These are phyloP conservation scores for Discostella pseudostelligera DNA, from an alignment of 108 stramenopile genomes.

Conservation along the genomic window DNA sequence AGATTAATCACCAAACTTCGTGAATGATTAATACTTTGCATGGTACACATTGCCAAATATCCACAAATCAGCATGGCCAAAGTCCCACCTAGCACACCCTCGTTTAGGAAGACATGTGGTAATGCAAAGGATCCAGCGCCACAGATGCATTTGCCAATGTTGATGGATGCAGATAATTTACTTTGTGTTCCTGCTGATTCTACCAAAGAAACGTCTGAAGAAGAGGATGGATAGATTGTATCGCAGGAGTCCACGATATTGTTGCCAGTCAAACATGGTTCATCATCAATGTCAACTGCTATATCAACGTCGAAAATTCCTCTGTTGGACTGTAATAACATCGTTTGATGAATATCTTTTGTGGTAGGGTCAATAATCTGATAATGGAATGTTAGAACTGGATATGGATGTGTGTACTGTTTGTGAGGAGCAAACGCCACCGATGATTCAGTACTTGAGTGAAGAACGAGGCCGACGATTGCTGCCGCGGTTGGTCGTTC, in stretches of 20 bases:
- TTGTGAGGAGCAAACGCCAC: too few species aligned
- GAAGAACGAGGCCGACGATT: too few species aligned
- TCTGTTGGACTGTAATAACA: too few species aligned
- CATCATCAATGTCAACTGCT: conserved; percentile 16
- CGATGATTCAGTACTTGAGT: too few species aligned
- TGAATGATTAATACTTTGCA: conserved; percentile 38
- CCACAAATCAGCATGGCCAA: conserved; percentile 45
- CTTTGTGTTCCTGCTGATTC: conserved; percentile 36
- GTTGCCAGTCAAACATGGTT: conserved; percentile 27
- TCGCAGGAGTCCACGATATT: conserved; percentile 30
- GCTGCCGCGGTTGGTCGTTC: too few species aligned
- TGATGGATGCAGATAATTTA: conserved; percentile 42
- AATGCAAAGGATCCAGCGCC: conserved; percentile 54
- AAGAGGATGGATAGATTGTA: neutral
- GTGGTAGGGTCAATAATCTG: too few species aligned
- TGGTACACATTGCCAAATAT: conserved; percentile 33
- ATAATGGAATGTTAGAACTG: too few species aligned
- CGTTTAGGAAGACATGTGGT: conserved; percentile 52
- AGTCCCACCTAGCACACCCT: conserved; percentile 51
- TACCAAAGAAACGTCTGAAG: neutral
- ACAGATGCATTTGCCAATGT: conserved; percentile 55
- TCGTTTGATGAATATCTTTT: too few species aligned
- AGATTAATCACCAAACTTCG: conserved; percentile 4
- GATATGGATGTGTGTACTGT: too few species aligned
- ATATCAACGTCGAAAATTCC: neutral